A percentile compares a stretch with the other conserved stretches of the same genome.
Conservation (phyloP, 768 basidiomycete species). For the Psilocybe tampanensis region DNA sequence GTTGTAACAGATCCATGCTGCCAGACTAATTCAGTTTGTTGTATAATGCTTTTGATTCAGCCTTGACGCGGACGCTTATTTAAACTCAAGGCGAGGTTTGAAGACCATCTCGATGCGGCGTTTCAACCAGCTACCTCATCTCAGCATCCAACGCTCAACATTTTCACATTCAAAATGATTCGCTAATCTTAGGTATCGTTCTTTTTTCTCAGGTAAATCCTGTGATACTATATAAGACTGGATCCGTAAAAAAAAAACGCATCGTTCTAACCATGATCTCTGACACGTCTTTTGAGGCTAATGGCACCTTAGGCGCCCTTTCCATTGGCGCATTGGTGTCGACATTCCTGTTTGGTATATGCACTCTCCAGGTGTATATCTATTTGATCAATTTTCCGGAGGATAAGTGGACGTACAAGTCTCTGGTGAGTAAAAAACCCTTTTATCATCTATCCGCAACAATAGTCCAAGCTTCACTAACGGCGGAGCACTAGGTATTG, state of each 20-base stretch:
- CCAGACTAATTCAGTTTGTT: no score
- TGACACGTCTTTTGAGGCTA: not conserved
- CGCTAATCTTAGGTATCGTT: no score
- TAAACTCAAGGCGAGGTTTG: no score
- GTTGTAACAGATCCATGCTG: no score
- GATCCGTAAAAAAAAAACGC: not conserved
- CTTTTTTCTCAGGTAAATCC: no score
- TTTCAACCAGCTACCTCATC: not conserved
- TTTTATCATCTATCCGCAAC: not conserved
- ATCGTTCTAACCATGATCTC: not conserved
- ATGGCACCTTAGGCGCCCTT: not conserved
- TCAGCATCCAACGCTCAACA: not conserved
- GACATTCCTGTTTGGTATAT: constrained; percentile 2
- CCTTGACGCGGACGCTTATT: no score
- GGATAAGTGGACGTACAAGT: not conserved
- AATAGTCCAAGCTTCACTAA: not conserved
- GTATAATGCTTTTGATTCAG: no score
- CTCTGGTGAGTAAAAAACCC: constrained; percentile 5
- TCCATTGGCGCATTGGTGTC: not conserved
- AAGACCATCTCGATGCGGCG: no score
- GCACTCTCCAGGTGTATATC: constrained; percentile 3
- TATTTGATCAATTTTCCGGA: constrained; percentile 2
- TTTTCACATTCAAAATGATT: not conserved
- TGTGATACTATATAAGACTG: no score
- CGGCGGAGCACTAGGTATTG: not conserved